Conservation (phyloP, 148 eudicot species). For the Rheum nobile region DNA sequence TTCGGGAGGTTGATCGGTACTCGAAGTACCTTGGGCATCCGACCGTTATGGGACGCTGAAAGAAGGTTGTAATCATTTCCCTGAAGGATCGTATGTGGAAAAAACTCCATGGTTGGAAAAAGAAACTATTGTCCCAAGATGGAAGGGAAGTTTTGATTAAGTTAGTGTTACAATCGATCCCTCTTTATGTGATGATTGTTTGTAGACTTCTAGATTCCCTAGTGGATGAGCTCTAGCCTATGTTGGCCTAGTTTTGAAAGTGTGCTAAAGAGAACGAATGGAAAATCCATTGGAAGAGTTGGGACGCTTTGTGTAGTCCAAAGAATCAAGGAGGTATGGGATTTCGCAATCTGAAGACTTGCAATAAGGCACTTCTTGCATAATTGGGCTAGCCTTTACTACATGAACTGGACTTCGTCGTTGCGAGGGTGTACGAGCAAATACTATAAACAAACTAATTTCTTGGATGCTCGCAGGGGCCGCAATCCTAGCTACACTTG, state of each 20-base stretch:
- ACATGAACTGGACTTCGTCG: too few species aligned
- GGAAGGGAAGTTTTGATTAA: neutral
- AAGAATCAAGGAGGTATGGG: neutral
- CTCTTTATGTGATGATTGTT: neutral
- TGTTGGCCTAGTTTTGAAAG: neutral
- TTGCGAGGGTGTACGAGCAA: too few species aligned
- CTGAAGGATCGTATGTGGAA: neutral
- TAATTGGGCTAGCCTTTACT: too few species aligned
- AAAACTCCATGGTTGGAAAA: slow-evolving; percentile 8
- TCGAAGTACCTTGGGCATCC: neutral
- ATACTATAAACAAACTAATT: too few species aligned
- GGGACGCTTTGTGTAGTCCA: neutral
- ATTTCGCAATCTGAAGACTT: neutral
- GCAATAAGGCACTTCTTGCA: neutral
- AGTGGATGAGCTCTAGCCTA: neutral
- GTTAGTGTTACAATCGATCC: neutral
- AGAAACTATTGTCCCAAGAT: neutral
- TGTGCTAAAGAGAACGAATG: neutral
- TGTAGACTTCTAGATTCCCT: neutral
- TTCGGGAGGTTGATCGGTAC: neutral
- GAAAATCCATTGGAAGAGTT: neutral
- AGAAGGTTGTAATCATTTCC: neutral
- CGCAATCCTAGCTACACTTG: too few species aligned
- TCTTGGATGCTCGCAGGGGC: too few species aligned
- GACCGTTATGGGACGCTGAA: neutral